A percentile compares a stretch with the other conserved stretches of the same genome.
Evolutionary conservation across 1,284 basidiomycete genomes (phyloP).

Genomic region (Apiotrichum sp.): DNA sequence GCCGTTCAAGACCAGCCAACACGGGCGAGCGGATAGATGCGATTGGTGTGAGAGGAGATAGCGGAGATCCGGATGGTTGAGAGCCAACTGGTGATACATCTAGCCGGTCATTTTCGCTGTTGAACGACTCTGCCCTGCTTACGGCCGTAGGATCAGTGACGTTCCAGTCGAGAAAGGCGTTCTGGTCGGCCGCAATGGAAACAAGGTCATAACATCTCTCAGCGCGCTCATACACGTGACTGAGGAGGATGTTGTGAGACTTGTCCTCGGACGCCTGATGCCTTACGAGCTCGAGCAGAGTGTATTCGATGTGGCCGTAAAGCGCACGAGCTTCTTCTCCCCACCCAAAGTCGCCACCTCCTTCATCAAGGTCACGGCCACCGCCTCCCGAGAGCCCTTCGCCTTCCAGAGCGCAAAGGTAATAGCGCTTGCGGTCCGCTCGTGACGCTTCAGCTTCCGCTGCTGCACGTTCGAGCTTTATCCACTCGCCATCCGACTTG

Average conservation of each 20-base stretch:
- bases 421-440: conserved; percentile 17
- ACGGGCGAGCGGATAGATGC: neutral
- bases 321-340: conserved; percentile 21
- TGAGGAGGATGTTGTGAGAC: conserved; percentile 13
- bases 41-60: neutral
- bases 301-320: conserved; percentile 15
- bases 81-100: neutral
- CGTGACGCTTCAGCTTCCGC: conserved; percentile 12
- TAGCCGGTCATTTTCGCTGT: neutral
- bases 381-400: conserved; percentile 18
- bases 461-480: conserved; percentile 11
- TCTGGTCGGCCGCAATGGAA: conserved; percentile 17
- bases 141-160: neutral
- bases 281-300: conserved; percentile 13
- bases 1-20: neutral
- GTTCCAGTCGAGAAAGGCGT: conserved; percentile 28
- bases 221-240: conserved; percentile 10
- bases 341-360: conserved; percentile 17
- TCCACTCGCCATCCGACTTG: conserved; percentile 11
- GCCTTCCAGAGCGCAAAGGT: conserved; percentile 17
- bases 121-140: neutral
- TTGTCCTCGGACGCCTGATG: conserved; percentile 20
- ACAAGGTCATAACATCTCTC: conserved; percentile 10
- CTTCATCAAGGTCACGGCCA: conserved; percentile 12
- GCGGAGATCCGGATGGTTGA: no score